These are phyloP conservation scores for Candida montana DNA, from an alignment of 805 yeast species.

Conservation along the genomic window DNA sequence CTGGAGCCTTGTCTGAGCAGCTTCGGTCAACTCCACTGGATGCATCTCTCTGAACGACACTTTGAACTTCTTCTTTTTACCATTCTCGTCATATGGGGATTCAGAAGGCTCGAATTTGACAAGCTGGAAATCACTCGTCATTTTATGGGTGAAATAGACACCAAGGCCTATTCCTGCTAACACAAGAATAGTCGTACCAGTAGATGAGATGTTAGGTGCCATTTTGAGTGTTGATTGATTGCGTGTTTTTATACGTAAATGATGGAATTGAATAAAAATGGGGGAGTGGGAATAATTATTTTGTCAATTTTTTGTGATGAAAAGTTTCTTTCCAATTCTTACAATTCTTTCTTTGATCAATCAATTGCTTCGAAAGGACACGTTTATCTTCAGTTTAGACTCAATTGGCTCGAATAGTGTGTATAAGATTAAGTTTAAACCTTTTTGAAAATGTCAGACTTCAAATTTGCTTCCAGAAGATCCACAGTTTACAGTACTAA, in stretches of 20 bases:
- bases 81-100: constrained; percentile 32
- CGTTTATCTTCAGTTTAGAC: no score
- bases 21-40: constrained; percentile 35
- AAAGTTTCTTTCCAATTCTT: no score
- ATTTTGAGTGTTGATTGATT: not conserved
- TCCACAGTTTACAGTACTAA: constrained; percentile 69
- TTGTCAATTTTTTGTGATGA: no score
- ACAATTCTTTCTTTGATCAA: no score
- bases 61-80: constrained; percentile 31
- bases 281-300: no score
- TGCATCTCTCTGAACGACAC: constrained; percentile 32
- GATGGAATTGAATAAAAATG: no score
- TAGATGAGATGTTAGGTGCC: not conserved
- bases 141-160: constrained; percentile 10
- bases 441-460: constrained; percentile 4
- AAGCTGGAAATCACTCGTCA: constrained; percentile 25
- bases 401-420: no score
- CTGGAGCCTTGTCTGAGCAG: constrained; percentile 4
- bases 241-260: no score
- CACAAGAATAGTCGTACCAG: constrained; percentile 13
- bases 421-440: not conserved
- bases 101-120: constrained; percentile 37
- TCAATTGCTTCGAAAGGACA: no score
- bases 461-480: constrained; percentile 49
- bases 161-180: constrained; percentile 16